Evolutionary conservation across 495 filamentous ascomycete species (phyloP).

Genomic region (Aspergillus sclerotiicarbonarius): DNA sequence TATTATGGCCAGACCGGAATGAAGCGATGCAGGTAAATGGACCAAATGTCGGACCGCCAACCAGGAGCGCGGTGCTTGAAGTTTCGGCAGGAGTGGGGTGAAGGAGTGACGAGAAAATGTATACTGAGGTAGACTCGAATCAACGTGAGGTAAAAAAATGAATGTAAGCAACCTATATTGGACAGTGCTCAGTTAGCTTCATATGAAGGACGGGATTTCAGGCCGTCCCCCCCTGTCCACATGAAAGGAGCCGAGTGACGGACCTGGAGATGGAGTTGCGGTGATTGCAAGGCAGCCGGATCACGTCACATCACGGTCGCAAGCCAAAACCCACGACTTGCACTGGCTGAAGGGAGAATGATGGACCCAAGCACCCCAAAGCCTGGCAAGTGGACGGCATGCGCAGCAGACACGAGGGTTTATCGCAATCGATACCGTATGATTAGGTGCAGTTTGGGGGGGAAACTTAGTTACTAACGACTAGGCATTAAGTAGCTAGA

Average conservation of each 20-base stretch:
- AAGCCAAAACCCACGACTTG: slow-evolving; percentile 6
- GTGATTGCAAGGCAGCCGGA: background rate
- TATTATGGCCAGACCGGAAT: slow-evolving; percentile 13
- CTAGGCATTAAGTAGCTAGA: background rate
- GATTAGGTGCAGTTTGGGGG: too few relatives aligned
- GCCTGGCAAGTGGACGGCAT: background rate
- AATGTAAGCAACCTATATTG: slow-evolving; percentile 17
- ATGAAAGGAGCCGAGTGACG: background rate
- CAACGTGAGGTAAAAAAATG: slow-evolving; percentile 12
- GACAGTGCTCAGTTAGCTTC: slow-evolving; percentile 10
- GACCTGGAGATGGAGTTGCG: background rate
- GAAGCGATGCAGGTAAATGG: background rate
- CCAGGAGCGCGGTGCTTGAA: background rate
- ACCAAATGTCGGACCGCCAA: background rate
- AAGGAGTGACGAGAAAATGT: slow-evolving; percentile 22
- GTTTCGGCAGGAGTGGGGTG: background rate
- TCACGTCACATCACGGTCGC: slow-evolving; percentile 13
- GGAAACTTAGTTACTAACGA: background rate
- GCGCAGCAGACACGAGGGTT: too few relatives aligned
- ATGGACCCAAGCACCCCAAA: background rate
- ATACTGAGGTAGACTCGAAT: slow-evolving; percentile 2
- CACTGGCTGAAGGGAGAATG: background rate
- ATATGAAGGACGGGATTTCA: background rate
- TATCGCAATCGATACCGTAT: too few relatives aligned
- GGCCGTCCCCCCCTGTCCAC: background rate